A percentile compares a stretch with the other conserved stretches of the same genome.
Conservation (phyloP, 352 stramenopile genomes). For the Phytopythium montanum region DNA sequence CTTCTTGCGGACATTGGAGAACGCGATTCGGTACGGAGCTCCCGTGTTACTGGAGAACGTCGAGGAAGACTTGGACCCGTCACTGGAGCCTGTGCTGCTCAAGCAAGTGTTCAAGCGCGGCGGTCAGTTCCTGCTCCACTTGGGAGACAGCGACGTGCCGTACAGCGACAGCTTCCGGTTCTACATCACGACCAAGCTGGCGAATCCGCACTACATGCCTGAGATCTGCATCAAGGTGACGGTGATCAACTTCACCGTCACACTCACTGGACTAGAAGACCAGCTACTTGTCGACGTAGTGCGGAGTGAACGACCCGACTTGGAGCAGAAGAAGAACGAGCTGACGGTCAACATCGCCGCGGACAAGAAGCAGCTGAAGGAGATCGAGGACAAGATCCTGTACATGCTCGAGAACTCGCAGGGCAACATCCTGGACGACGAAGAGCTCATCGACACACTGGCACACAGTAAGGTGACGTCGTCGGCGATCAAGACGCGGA, state of each 20-base stretch:
- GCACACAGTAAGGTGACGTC: conserved; percentile 90
- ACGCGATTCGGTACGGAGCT: conserved; percentile 88
- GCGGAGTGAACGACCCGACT: conserved; percentile 87
- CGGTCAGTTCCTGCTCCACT: conserved; percentile 83
- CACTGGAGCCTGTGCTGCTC: conserved; percentile 89
- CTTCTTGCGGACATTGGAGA: conserved; percentile 90
- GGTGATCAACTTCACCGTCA: conserved; percentile 95
- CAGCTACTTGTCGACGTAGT: conserved; percentile 93
- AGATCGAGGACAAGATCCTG: conserved; percentile 95
- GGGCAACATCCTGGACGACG: conserved; percentile 94
- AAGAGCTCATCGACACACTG: conserved; percentile 91
- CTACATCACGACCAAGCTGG: conserved; percentile 94
- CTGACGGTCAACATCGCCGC: conserved; percentile 91
- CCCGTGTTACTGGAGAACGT: conserved; percentile 94
- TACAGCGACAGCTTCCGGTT: conserved; percentile 93
- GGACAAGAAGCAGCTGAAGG: conserved; percentile 92
- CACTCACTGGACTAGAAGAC: conserved; percentile 89
- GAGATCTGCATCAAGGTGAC: conserved; percentile 95
- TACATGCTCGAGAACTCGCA: conserved; percentile 92
- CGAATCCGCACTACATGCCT: conserved; percentile 94
- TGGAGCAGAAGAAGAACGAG: conserved; percentile 92
- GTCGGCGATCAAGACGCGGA: conserved; percentile 86
- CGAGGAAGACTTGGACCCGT: conserved; percentile 92
- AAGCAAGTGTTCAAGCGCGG: conserved; percentile 94
- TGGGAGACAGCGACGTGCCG: conserved; percentile 91